phyloP scores from a whole-genome alignment of 176 grass and related monocot genomes.

The Chrysopogon serrulatus region DNA sequence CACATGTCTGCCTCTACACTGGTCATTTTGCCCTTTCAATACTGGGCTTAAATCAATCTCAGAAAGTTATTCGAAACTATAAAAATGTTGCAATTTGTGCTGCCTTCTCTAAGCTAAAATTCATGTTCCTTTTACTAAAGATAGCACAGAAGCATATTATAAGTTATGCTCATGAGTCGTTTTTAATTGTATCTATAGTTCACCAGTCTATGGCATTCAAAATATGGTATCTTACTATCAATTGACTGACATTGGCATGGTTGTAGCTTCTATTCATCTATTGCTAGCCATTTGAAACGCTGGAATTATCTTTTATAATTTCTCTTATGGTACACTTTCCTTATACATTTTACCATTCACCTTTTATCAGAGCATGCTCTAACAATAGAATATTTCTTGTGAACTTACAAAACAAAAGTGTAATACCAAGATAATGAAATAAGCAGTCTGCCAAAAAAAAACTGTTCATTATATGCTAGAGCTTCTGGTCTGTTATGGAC shows the following conservation, averaged over 20 bases:
- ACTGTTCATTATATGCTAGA: background rate
- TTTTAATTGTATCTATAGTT: background rate
- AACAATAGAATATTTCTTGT: background rate
- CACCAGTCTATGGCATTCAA: background rate
- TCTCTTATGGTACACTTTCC: background rate
- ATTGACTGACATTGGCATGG: background rate
- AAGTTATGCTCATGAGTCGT: background rate
- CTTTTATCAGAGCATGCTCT: background rate
- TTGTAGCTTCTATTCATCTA: background rate
- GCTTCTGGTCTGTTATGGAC: no score
- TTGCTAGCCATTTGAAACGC: background rate
- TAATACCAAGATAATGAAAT: constrained; percentile 12
- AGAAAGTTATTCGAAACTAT: background rate
- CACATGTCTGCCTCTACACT: background rate
- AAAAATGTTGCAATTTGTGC: constrained; percentile 5
- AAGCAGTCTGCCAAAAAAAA: background rate
- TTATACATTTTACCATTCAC: background rate
- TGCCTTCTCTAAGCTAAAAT: constrained; percentile 12
- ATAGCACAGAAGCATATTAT: constrained; percentile 8
- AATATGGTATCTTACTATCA: background rate
- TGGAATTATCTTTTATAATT: background rate
- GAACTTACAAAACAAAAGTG: constrained; percentile 6
- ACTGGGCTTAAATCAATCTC: background rate
- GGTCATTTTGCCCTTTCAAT: background rate
- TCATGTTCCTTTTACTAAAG: constrained; percentile 13